Base-by-base conservation (phyloP, 371 early-diverging fungal species). In the Apophysomyces variabilis region DNA sequence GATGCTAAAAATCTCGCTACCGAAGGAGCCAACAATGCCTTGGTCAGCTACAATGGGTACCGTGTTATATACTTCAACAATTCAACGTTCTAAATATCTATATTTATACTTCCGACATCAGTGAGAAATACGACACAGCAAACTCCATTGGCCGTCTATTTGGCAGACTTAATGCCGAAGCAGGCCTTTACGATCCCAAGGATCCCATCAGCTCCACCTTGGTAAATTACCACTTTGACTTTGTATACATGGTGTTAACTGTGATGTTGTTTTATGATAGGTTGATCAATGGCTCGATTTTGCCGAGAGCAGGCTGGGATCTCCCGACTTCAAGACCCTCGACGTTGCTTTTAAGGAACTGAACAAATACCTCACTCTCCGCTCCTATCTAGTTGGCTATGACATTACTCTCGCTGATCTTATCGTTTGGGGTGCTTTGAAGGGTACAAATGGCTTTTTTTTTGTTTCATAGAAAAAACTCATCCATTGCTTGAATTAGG, bases 351-450 rank as follows among this genome's bases (percentile, higher is more conserved):
- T 89, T 63, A 86, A 81, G 62, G 83, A 88, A 66, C 76, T 94
- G 39, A 89, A 95, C 84, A 87, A 87, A 69, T 89, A 91, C 70
- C 77, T 95, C 71, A 84, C 85, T 13, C 81, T 96, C 72, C 89
- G 96, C 54, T 90, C 93, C 43, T 96, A 87, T 74, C 68, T 95
- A 65, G 89, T 89, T 60, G 96, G 96, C 1, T 93, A 96, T 80
- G 73, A 84, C 47, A 68, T 84, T 59, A 83, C 95, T 1, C 80
- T 89, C 5, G 97, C 96, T 38, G 98, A 98, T 75, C 88, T 91
- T 47, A 89, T 88, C 18, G 70, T 93, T 61, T 98, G 95, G 95
- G 96, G 94, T 57, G 89, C 94, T 39, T 76, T 97, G 77, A 92
- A 89, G 75, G 76, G 87, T 88, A 73, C 65, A 61, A 14, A 45